Conservation (phyloP, 2,329 filamentous ascomycete species). For the Aspergillus persii region DNA sequence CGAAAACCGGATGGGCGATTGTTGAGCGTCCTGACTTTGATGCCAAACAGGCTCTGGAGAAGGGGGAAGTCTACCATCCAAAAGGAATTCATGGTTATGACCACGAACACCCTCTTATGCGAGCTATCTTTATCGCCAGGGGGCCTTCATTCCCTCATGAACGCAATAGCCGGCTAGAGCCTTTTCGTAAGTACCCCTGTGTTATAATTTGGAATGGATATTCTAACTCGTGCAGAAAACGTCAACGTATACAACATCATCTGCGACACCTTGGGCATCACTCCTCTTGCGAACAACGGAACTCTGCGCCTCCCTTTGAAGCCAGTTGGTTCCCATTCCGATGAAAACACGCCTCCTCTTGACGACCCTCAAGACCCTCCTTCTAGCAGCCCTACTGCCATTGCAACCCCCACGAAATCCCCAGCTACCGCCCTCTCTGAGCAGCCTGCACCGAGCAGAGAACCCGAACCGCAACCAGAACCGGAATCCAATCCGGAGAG, state of each 20-base stretch:
- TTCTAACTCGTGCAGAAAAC: constrained; percentile 63
- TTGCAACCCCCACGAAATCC: neutral
- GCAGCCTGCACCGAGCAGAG: neutral
- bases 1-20: constrained; percentile 89
- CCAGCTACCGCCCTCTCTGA: neutral
- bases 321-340: constrained; percentile 46
- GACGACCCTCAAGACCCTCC: constrained; percentile 36
- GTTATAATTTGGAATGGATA: constrained; percentile 4
- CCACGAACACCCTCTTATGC: constrained; percentile 90
- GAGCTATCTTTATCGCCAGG: constrained; percentile 88
- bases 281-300: constrained; percentile 78
- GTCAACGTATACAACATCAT: constrained; percentile 93
- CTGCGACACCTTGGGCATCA: constrained; percentile 78
- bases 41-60: constrained; percentile 63
- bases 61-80: constrained; percentile 70
- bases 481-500: constrained; percentile 15
- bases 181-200: constrained; percentile 66
- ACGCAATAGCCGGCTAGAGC: constrained; percentile 73
- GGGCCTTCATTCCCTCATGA: constrained; percentile 89
- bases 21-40: constrained; percentile 78
- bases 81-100: constrained; percentile 92
- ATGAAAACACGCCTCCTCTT: constrained; percentile 31
- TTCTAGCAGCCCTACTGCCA: constrained; percentile 6
- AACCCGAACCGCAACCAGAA: neutral
- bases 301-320: constrained; percentile 60